Percentiles rank a stretch among this genome's conserved stretches.
Evolutionary conservation across 805 yeast species (phyloP).

Genomic region (Yarrowia sp.): DNA sequence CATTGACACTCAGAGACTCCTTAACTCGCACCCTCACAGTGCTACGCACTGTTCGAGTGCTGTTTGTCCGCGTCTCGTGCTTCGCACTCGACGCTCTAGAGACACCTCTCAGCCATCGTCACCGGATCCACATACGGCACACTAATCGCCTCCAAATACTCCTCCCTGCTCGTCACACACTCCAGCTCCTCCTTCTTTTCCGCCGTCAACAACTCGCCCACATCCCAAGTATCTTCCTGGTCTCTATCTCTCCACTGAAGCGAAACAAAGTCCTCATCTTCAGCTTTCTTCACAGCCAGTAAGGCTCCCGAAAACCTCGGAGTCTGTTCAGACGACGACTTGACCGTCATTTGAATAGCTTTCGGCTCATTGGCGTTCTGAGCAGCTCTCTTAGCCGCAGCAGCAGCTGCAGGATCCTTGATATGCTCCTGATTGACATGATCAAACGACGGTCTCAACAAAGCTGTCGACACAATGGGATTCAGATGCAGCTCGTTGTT

Average conservation of each 20-base stretch:
- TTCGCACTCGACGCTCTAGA: neutral
- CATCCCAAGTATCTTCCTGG: slow-evolving; percentile 38
- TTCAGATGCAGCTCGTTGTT: slow-evolving; percentile 56
- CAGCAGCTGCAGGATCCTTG: slow-evolving; percentile 43
- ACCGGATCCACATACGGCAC: slow-evolving; percentile 28
- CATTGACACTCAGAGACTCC: too few species aligned
- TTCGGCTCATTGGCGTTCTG: slow-evolving; percentile 49
- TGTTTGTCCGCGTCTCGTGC: neutral
- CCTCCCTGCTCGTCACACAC: slow-evolving; percentile 31
- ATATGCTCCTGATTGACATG: slow-evolving; percentile 62
- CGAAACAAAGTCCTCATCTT: slow-evolving; percentile 53
- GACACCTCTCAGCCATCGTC: slow-evolving; percentile 1
- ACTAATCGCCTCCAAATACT: slow-evolving; percentile 31
- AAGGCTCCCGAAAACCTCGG: slow-evolving; percentile 71
- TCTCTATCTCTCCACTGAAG: slow-evolving; percentile 49
- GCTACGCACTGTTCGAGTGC: neutral
- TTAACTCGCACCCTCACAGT: neutral
- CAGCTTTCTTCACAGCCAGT: slow-evolving; percentile 58
- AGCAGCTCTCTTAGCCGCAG: slow-evolving; percentile 42
- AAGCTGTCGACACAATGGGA: slow-evolving; percentile 67
- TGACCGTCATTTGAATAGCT: slow-evolving; percentile 76
- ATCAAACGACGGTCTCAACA: slow-evolving; percentile 76
- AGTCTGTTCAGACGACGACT: slow-evolving; percentile 54
- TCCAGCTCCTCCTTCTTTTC: slow-evolving; percentile 29
- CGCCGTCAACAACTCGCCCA: slow-evolving; percentile 35